Evolutionary conservation across 2,329 filamentous ascomycete species (phyloP), one percentile per base, ranked within the genome.

Genomic region (Trichoderma brevicompactum): DNA sequence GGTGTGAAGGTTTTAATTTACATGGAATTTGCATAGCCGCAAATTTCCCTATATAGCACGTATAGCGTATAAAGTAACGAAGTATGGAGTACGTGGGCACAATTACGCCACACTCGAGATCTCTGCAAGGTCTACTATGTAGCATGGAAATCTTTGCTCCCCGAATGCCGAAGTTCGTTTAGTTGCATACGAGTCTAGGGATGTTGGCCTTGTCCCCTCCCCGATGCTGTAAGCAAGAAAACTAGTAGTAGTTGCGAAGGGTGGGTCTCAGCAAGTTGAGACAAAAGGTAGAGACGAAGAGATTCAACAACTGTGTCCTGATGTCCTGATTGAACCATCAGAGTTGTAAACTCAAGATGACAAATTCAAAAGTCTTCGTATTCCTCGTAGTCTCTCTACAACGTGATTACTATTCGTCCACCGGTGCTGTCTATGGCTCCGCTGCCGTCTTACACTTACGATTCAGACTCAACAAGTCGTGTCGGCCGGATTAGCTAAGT

Each of bases 1-100:
- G 50, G 46, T 62, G 41, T 7, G 49, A 32, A 53, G 9, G 28
- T 62, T 62, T 52, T 62, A 52, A 62, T 62, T 34, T 36, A 19
- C n/a, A 7, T 23, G 38, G 10, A 36, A 36, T 28, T 13, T 53
- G 59, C 59, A 62, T 49, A 62, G 56, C 56, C 56, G 56, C 44
- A 5, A 38, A 13, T 19, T 32, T 60, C 17, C 6, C 43, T 49
- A 32, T 9, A 49, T 60, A 38, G 2, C 23, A 28, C 23, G 23
- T 28, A 28, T 28, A 60, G 44, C 10, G 56, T 38, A 2, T 28
- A 40, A 34, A 32, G 2, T 19, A 12, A n/a, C n/a, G n/a, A n/a
- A n/a, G n/a, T n/a, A 2, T 28, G 40, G 44, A 32, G 2, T 19
- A 12, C n/a, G 23, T 41, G 38, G 19, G 23, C 23, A 56, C 38